These are phyloP conservation scores for Boletus subcaerulescens DNA, from an alignment of 768 basidiomycete genomes.

Conservation along the genomic window DNA sequence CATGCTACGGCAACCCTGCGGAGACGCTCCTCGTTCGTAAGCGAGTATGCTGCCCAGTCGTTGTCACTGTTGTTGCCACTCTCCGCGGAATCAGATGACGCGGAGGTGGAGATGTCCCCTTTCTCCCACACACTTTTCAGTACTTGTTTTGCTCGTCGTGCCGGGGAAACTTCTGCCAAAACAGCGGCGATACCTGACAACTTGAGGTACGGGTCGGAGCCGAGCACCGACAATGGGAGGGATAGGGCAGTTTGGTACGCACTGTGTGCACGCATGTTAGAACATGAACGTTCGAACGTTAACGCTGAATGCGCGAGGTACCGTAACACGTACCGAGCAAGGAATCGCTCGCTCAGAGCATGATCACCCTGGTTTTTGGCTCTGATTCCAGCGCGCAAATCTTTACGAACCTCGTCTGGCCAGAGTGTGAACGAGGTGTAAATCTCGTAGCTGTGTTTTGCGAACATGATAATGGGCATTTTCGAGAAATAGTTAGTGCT, in stretches of 20 bases:
- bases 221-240: conserved; percentile 37
- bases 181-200: conserved; percentile 63
- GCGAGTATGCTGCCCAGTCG: conserved; percentile 25
- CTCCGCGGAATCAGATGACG: conserved; percentile 3
- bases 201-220: conserved; percentile 57
- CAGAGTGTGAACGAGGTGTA: conserved; percentile 60
- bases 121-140: conserved; percentile 25
- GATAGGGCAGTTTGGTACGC: conserved; percentile 54
- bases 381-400: conserved; percentile 63
- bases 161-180: conserved; percentile 49
- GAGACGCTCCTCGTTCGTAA: conserved; percentile 37
- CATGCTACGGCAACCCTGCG: conserved; percentile 44
- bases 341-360: conserved; percentile 47
- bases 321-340: conserved; percentile 45
- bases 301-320: too few species aligned
- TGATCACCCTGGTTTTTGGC: conserved; percentile 59
- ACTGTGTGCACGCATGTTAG: conserved; percentile 27
- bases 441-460: conserved; percentile 46
- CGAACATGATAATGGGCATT: neutral
- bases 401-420: conserved; percentile 60
- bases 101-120: neutral
- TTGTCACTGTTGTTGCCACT: neutral
- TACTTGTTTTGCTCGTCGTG: conserved; percentile 24
- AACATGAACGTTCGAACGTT: too few species aligned
- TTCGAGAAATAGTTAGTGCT: too few species aligned